Evolutionary conservation across 805 yeast species (phyloP).

Genomic region (Metschnikowia lochheadii): DNA sequence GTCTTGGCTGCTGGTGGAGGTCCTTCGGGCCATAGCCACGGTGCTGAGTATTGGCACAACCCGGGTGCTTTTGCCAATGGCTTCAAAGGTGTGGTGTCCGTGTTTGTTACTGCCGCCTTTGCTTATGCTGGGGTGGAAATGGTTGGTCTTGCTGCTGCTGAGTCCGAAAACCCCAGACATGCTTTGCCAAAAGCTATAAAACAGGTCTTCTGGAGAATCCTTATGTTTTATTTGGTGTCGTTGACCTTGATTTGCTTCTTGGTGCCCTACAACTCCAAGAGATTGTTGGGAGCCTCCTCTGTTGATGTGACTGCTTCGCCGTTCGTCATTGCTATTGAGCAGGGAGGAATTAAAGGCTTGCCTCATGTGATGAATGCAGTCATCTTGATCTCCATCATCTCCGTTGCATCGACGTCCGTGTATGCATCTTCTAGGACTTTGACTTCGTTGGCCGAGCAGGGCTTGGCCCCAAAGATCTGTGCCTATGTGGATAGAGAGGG

Average conservation of each 20-base stretch:
- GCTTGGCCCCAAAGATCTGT: conserved; percentile 56
- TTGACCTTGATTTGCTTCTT: conserved; percentile 55
- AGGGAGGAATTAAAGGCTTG: conserved; percentile 60
- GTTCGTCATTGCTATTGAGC: conserved; percentile 65
- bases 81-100: conserved; percentile 68
- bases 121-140: conserved; percentile 74
- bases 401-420: conserved; percentile 72
- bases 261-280: conserved; percentile 54
- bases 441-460: conserved; percentile 63
- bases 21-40: conserved; percentile 49
- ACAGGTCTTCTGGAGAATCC: conserved; percentile 80
- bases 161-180: conserved; percentile 61
- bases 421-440: conserved; percentile 57
- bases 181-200: conserved; percentile 71
- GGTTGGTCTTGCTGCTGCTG: conserved; percentile 74
- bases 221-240: conserved; percentile 62
- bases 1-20: conserved; percentile 56
- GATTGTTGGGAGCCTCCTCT: conserved; percentile 47
- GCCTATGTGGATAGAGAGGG: conserved; percentile 74
- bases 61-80: conserved; percentile 69
- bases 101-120: conserved; percentile 75
- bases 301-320: conserved; percentile 69
- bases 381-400: conserved; percentile 56
- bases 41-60: conserved; percentile 54
- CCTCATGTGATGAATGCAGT: conserved; percentile 68